Evolutionary conservation across 768 basidiomycete species (phyloP).

Genomic region (Trametes sanguinea): DNA sequence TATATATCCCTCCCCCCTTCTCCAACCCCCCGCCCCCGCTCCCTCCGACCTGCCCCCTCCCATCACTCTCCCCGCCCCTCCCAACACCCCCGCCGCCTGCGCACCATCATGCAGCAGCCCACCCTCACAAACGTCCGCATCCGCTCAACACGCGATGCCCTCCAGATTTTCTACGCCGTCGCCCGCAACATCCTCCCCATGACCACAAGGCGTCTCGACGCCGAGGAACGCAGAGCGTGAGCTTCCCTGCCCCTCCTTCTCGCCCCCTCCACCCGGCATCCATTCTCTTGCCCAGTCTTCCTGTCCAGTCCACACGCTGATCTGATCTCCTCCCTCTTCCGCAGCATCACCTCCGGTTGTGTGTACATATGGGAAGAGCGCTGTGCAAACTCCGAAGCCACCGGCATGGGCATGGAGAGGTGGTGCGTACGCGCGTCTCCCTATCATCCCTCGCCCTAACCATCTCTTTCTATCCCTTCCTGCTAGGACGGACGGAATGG

Average conservation of each 20-base stretch:
- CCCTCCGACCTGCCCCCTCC: neutral
- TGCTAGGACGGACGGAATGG: slow-evolving; percentile 64
- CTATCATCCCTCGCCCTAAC: slow-evolving; percentile 7
- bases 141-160: slow-evolving; percentile 77
- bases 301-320: neutral
- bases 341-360: slow-evolving; percentile 64
- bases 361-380: slow-evolving; percentile 91
- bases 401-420: slow-evolving; percentile 85
- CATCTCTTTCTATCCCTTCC: neutral
- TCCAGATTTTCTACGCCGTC: slow-evolving; percentile 79
- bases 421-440: slow-evolving; percentile 47
- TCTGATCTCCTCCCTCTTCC: neutral
- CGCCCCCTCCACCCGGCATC: neutral
- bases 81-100: slow-evolving; percentile 26
- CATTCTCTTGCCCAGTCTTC: slow-evolving; percentile 37
- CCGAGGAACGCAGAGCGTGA: slow-evolving; percentile 62
- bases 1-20: slow-evolving; percentile 33
- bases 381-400: slow-evolving; percentile 76
- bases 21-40: slow-evolving; percentile 23
- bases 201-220: slow-evolving; percentile 80
- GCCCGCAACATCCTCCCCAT: slow-evolving; percentile 67
- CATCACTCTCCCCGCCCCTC: slow-evolving; percentile 27
- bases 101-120: slow-evolving; percentile 63
- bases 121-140: slow-evolving; percentile 77
- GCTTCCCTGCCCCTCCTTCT: neutral